These are phyloP conservation scores for Trametes cubensis DNA, from an alignment of 768 basidiomycete species.

Conservation along the genomic window DNA sequence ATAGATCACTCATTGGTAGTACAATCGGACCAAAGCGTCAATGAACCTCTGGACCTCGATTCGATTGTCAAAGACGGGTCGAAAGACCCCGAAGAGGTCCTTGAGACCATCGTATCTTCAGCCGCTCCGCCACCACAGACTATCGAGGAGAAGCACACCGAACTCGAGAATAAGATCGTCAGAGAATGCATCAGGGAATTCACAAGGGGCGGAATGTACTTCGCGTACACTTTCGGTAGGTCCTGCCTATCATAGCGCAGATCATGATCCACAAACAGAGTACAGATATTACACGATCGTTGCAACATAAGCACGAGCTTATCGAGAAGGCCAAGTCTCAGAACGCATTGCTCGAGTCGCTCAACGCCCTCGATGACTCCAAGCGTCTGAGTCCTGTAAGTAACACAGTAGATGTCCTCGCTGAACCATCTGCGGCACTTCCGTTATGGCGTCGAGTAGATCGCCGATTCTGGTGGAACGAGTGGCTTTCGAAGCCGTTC, in stretches of 20 bases:
- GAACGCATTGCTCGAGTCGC: slow-evolving; percentile 59
- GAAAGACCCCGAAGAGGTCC: slow-evolving; percentile 48
- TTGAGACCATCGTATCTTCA: slow-evolving; percentile 59
- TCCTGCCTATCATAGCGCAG: not conserved
- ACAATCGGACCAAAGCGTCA: slow-evolving; percentile 21
- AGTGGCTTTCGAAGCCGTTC: slow-evolving; percentile 81
- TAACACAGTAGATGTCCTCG: slow-evolving; percentile 52
- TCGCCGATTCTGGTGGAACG: slow-evolving; percentile 96
- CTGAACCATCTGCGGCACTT: slow-evolving; percentile 74
- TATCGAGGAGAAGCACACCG: slow-evolving; percentile 66
- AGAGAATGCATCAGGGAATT: slow-evolving; percentile 78
- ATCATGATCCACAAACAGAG: not conserved
- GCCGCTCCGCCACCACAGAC: slow-evolving; percentile 65
- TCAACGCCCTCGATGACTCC: slow-evolving; percentile 50
- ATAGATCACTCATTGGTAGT: slow-evolving; percentile 23
- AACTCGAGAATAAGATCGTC: slow-evolving; percentile 83
- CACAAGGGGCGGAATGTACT: slow-evolving; percentile 87
- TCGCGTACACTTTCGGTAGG: slow-evolving; percentile 82
- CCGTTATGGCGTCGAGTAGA: slow-evolving; percentile 94
- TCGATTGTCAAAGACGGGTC: slow-evolving; percentile 28
- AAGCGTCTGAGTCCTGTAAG: slow-evolving; percentile 32
- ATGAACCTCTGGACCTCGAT: slow-evolving; percentile 33
- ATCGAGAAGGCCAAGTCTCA: slow-evolving; percentile 58
- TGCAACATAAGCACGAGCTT: slow-evolving; percentile 79
- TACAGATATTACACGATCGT: slow-evolving; percentile 78